Evolutionary conservation across 495 filamentous ascomycete genomes (phyloP), one percentile per base, ranked within the genome.

Genomic region (Gamarada debralockiae): DNA sequence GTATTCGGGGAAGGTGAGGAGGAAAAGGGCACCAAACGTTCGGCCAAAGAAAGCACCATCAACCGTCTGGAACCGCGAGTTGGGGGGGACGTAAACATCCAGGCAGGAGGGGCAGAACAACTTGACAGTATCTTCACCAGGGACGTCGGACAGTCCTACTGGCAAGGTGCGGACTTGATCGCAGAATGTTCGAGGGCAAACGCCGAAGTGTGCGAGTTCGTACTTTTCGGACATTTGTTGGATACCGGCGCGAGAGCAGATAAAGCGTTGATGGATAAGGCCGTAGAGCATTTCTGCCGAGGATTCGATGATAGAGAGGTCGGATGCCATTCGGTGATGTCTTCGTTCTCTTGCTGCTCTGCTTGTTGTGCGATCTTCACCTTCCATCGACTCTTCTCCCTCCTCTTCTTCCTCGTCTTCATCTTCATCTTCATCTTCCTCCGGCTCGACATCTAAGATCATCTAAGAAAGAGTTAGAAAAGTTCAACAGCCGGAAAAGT

Each of bases 171-270:
- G 84, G 61, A 88, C 86, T 44, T 84, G 84, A 57, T 86, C 85
- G 75, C 93, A 98, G 69, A 87, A 81, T 39, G 91, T 92, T 22
- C 93, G 82, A 3, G 92, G 93, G 65, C 93, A 98, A 47, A 84
- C 81, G 27, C 93, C 93, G 57, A 98, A 98, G 70, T 98, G 92
- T 56, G 89, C 84, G 40, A 95, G 75, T 62, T 96, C 92, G 75
- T 97, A 97, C 66, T 98, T 98, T 67, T 98, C 95, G 24, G 90
- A 89, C 93, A 98, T 98, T 67, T 96, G 91, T 65, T 96, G 92
- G 49, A 98, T 97, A 17, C 93, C 93, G 5, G 90, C 90, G 29
- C 93, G 78, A n/a, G 91, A 96, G 52, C 90, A 97, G 72, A 98
- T 97, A 68, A 95, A 98, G 22, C 93, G 89, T 71, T 97, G 93